phyloP scores from a whole-genome alignment of 352 stramenopile genomes.

The Lagenidium sp. region DNA sequence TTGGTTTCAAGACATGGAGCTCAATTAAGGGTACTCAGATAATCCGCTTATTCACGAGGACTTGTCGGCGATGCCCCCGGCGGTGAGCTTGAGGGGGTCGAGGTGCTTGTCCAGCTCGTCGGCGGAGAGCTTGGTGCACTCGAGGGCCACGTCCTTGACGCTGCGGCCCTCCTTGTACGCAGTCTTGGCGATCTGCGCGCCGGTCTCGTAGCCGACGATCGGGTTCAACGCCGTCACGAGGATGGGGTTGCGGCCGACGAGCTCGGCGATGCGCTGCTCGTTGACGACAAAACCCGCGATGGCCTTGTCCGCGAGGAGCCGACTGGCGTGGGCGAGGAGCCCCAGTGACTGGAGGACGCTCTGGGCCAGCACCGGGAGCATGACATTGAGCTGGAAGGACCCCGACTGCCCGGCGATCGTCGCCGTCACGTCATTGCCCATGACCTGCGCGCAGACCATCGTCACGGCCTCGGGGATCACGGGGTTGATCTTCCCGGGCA shows the following conservation, averaged over 20 bases:
- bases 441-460: slow-evolving; percentile 51
- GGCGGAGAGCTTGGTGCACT: slow-evolving; percentile 28
- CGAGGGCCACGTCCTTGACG: slow-evolving; percentile 38
- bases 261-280: slow-evolving; percentile 26
- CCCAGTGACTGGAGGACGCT: slow-evolving; percentile 38
- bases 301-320: slow-evolving; percentile 31
- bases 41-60: no score
- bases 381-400: slow-evolving; percentile 52
- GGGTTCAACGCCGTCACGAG: slow-evolving; percentile 50
- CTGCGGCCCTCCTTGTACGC: slow-evolving; percentile 42
- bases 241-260: slow-evolving; percentile 47
- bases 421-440: slow-evolving; percentile 44
- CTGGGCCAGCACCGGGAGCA: slow-evolving; percentile 43
- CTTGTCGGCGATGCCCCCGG: slow-evolving; percentile 32
- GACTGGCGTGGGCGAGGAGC: slow-evolving; percentile 26
- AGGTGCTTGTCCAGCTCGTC: slow-evolving; percentile 45
- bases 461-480: slow-evolving; percentile 39
- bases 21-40: no score
- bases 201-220: slow-evolving; percentile 47
- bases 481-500: slow-evolving; percentile 97
- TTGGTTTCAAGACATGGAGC: no score
- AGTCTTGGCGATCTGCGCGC: slow-evolving; percentile 47
- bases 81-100: slow-evolving; percentile 35
- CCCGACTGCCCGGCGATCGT: slow-evolving; percentile 38
- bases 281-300: slow-evolving; percentile 35